Percentiles rank a stretch among this genome's conserved stretches.
Conservation (phyloP, 768 basidiomycete genomes). For the Lactifluus pinguis region DNA sequence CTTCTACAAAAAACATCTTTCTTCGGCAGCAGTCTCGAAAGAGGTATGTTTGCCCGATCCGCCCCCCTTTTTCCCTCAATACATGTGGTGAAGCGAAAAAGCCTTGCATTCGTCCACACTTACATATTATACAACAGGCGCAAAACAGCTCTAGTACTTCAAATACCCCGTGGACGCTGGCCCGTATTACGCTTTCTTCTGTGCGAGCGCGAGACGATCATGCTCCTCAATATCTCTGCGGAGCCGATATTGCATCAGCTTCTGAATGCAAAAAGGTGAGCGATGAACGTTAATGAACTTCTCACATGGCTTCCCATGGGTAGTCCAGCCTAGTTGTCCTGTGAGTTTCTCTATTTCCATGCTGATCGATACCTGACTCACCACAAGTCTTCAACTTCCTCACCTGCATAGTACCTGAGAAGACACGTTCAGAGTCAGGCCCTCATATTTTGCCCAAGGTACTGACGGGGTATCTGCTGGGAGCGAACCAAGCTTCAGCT, state of each 20-base stretch:
- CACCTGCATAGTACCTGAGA: conserved; percentile 67
- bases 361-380: conserved; percentile 30
- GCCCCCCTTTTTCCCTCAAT: neutral
- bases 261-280: conserved; percentile 6
- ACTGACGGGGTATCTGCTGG: conserved; percentile 58
- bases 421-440: conserved; percentile 11
- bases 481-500: conserved; percentile 71
- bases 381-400: conserved; percentile 67
- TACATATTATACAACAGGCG: neutral
- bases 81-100: neutral
- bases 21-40: neutral
- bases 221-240: conserved; percentile 69
- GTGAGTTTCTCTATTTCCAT: neutral
- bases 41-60: neutral
- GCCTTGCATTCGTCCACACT: neutral
- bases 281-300: conserved; percentile 7
- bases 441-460: neutral
- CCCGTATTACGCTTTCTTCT: neutral
- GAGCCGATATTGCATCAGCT: conserved; percentile 3
- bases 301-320: conserved; percentile 75
- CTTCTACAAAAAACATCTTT: neutral
- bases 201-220: conserved; percentile 45
- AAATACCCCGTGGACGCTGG: neutral
- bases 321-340: conserved; percentile 57
- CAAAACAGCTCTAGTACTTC: neutral